A percentile compares a stretch with the other conserved stretches of the same genome.
Conservation (phyloP, 2,329 filamentous ascomycete species). For the Sporothrix protearum region DNA sequence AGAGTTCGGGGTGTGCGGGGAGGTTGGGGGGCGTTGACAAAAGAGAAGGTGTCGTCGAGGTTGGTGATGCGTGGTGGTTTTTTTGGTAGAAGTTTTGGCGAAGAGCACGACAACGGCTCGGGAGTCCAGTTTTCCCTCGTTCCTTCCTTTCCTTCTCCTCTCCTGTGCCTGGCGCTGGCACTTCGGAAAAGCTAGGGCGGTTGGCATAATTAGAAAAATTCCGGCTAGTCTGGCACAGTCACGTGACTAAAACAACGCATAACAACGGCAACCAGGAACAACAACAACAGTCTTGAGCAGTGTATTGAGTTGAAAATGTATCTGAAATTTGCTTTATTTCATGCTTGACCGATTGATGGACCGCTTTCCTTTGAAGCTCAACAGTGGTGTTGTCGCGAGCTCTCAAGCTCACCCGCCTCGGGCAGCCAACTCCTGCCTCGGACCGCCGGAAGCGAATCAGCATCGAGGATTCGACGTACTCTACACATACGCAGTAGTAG, state of each 20-base stretch:
- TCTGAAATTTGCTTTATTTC: not conserved
- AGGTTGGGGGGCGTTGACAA: not conserved
- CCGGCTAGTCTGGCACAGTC: conserved; percentile 15
- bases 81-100: conserved; percentile 21
- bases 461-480: not conserved
- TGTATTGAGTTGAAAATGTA: not conserved
- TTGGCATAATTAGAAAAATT: conserved; percentile 7
- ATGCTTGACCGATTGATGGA: not conserved
- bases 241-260: conserved; percentile 23
- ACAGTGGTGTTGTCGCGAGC: not conserved
- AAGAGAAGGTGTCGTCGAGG: not conserved
- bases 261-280: not conserved
- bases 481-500: too few relatives aligned
- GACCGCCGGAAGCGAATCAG: conserved; percentile 24
- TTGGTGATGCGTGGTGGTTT: conserved; percentile 17
- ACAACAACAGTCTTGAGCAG: not conserved
- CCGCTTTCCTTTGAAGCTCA: not conserved
- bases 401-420: not conserved
- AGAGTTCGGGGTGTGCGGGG: conserved; percentile 2
- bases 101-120: conserved; percentile 14
- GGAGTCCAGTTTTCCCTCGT: conserved; percentile 19
- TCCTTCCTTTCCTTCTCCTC: conserved; percentile 6
- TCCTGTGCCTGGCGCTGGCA: conserved; percentile 20
- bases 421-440: conserved; percentile 18
- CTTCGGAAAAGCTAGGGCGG: conserved; percentile 31